These are phyloP conservation scores for Globomyces pollinis-pini DNA, from an alignment of 192 early-diverging fungal genomes.

Conservation along the genomic window DNA sequence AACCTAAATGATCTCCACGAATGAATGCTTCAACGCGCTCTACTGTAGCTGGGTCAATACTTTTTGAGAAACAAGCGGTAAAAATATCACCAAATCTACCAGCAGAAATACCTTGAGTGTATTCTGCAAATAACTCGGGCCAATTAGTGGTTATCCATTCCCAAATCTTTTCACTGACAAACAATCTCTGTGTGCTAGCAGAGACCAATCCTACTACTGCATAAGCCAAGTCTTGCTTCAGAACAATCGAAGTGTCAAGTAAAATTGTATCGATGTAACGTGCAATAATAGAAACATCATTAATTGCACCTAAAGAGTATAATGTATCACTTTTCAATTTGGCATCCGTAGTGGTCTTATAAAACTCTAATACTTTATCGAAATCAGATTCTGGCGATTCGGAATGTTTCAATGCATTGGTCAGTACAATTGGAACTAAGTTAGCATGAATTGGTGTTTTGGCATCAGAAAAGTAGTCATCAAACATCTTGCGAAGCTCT, in stretches of 20 bases:
- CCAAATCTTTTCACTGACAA: background rate
- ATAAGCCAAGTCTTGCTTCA: constrained; percentile 17
- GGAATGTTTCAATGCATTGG: background rate
- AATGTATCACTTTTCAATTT: constrained; percentile 35
- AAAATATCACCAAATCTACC: too few relatives aligned
- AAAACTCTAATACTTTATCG: background rate
- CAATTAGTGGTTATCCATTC: constrained; percentile 6
- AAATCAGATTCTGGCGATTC: background rate
- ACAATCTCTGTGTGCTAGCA: background rate
- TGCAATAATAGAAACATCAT: constrained; percentile 27
- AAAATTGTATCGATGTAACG: background rate
- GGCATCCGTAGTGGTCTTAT: background rate
- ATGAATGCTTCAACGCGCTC: too few relatives aligned
- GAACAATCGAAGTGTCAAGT: constrained; percentile 9
- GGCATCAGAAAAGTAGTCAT: constrained; percentile 26
- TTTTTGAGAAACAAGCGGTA: too few relatives aligned
- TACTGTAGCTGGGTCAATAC: too few relatives aligned
- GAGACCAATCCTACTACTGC: background rate
- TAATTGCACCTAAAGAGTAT: constrained; percentile 39
- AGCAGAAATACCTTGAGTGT: too few relatives aligned
- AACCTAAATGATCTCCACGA: too few relatives aligned
- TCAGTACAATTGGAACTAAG: background rate
- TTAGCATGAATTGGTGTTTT: constrained; percentile 11
- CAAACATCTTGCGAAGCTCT: constrained; percentile 70
- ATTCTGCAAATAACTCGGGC: too few relatives aligned